These are phyloP conservation scores for Lichtheimia ramosa DNA, from an alignment of 371 early-diverging fungal genomes.

Conservation along the genomic window DNA sequence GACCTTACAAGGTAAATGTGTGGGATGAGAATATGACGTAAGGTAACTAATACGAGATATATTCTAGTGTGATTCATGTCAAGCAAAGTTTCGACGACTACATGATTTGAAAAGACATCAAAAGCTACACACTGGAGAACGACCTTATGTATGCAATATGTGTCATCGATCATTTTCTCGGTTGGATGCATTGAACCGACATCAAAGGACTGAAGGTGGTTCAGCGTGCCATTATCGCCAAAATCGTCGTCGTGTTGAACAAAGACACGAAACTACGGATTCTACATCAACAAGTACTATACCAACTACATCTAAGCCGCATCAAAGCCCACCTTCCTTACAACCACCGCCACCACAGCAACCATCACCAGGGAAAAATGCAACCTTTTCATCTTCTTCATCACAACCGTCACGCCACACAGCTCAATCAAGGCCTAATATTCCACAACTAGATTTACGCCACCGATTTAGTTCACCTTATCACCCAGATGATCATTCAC, in stretches of 20 bases:
- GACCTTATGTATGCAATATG: conserved; percentile 54
- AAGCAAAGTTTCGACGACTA: conserved; percentile 52
- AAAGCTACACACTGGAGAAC: conserved; percentile 64
- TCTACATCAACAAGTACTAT: background rate
- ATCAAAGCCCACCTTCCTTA: background rate
- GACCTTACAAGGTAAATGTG: conserved; percentile 39
- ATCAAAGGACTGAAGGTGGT: conserved; percentile 64
- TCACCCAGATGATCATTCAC: background rate
- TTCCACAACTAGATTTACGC: conserved; percentile 10
- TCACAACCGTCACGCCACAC: background rate
- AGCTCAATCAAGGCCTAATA: background rate
- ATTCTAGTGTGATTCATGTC: conserved; percentile 38
- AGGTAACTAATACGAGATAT: background rate
- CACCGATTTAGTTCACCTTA: conserved; percentile 1
- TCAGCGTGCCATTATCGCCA: conserved; percentile 14
- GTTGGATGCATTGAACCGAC: conserved; percentile 70
- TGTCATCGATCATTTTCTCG: conserved; percentile 69
- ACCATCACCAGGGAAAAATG: background rate
- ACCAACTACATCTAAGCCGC: background rate
- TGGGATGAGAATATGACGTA: conserved; percentile 3
- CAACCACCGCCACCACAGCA: background rate
- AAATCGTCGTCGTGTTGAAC: conserved; percentile 7
- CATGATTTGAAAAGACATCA: conserved; percentile 66
- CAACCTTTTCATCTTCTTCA: too few species aligned
- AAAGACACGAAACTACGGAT: conserved; percentile 1